Base-by-base conservation (phyloP, 169 alveolate genomes). In the Plasmodium reichenowi region DNA sequence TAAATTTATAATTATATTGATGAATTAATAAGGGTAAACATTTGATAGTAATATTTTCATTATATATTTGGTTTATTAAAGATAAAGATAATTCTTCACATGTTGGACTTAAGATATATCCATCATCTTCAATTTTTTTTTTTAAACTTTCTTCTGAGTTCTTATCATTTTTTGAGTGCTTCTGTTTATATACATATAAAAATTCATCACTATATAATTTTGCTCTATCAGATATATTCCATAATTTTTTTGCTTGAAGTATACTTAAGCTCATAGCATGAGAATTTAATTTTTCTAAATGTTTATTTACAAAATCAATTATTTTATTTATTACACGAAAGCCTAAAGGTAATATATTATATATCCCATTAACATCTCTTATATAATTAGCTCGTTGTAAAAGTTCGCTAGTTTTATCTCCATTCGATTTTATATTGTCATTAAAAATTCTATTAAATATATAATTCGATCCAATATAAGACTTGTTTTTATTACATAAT, bases 111-210 rank as follows among this genome's bases (percentile, higher is more conserved):
- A 78, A 58, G 17, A 78, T 78, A 17, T 24, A 26, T 7, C 89
- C 89, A 78, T 78, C 89, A 32, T 78, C 89, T 66, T 78, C 89
- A 4, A 66, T 64, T 66, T 66, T 78, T 24, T 66, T 78, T 78
- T 50, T 78, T 24, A 12, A 10, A 43, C 10, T 20, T 29, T 29
- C 76, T 7, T 43, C 72, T 12, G 20, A 15, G 22, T 1, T 20
- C 22, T 15, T 78, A 38, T 78, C 78, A 12, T 15, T 38, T 66
- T 78, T 78, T 50, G 54, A 60, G 17, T 64, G 78, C 13, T 78
- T 78, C 26, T 78, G 78, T 64, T 64, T 78, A 56, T 78, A 78
- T 13, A 78, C 89, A 52, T 78, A 66, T 66, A 78, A 78, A 64
- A 78, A 78, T 66, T 78, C 89, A 29, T 78, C 89, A 70, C 89